phyloP scores from a whole-genome alignment of 495 filamentous ascomycete species.

The Penicillium goetzii region DNA sequence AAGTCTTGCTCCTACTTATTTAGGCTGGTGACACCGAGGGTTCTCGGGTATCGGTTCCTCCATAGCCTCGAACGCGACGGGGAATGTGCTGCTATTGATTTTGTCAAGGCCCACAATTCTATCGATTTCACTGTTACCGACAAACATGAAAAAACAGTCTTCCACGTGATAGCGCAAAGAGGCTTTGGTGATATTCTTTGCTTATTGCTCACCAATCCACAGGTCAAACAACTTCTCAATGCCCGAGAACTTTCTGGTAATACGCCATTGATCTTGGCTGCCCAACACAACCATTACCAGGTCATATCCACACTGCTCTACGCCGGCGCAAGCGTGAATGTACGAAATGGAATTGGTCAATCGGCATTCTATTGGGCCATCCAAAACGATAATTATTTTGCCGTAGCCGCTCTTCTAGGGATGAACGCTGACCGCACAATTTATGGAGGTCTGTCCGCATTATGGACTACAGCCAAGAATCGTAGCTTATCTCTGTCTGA shows the following conservation, averaged over 20 bases:
- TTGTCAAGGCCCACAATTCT: no score
- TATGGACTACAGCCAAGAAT: neutral
- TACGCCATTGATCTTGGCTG: neutral
- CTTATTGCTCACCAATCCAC: neutral
- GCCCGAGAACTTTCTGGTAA: neutral
- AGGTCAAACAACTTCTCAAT: neutral
- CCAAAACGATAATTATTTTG: neutral
- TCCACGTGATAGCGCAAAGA: neutral
- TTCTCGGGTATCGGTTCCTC: neutral
- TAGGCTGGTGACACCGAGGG: neutral
- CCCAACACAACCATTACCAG: neutral
- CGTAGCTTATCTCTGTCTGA: neutral
- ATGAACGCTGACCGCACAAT: neutral
- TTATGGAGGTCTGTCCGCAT: neutral
- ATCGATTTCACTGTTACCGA: no score
- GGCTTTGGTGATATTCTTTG: neutral
- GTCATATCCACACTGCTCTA: neutral
- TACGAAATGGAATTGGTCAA: neutral
- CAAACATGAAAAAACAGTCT: no score
- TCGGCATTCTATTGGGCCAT: neutral
- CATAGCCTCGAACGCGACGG: no score
- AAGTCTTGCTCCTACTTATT: neutral
- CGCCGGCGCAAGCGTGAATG: neutral
- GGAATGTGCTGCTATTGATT: no score
- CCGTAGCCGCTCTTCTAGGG: neutral